Evolutionary conservation across 805 yeast species (phyloP).

Genomic region (Barnettozyma pratensis): DNA sequence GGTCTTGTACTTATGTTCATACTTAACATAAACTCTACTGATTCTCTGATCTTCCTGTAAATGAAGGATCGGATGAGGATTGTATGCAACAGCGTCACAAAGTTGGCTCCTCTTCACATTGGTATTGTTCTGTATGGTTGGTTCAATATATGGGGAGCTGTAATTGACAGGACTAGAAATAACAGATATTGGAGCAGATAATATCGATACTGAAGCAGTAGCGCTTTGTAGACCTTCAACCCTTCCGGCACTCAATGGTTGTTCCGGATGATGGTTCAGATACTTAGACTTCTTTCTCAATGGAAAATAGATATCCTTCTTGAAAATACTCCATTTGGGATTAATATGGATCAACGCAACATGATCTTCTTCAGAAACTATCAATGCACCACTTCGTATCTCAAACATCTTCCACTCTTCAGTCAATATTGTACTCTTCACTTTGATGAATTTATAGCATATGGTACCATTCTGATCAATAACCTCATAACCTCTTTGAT

Average conservation of each 20-base stretch:
- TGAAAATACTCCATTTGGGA: constrained; percentile 9
- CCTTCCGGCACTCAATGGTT: not conserved
- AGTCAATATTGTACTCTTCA: not conserved
- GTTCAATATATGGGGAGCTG: constrained; percentile 16
- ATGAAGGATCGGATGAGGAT: constrained; percentile 6
- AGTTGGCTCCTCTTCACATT: constrained; percentile 1
- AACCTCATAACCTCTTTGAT: constrained; percentile 3
- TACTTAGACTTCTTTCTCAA: not conserved
- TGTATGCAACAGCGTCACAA: not conserved
- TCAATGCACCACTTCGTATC: not conserved
- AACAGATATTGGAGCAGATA: not conserved
- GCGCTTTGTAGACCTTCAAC: not conserved
- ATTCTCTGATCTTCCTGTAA: constrained; percentile 1
- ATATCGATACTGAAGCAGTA: not conserved
- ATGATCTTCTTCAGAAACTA: not conserved
- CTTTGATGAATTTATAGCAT: constrained; percentile 4
- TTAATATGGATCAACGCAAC: constrained; percentile 3
- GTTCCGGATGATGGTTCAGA: not conserved
- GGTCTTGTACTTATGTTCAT: constrained; percentile 1
- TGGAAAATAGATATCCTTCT: constrained; percentile 7
- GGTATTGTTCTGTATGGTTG: constrained; percentile 8
- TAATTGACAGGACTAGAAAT: not conserved
- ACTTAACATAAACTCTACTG: constrained; percentile 5
- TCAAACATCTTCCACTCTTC: constrained; percentile 8
- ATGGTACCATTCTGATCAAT: not conserved